Evolutionary conservation across 179 eudicot species (phyloP).

Genomic region (Heliamphora pulchella): DNA sequence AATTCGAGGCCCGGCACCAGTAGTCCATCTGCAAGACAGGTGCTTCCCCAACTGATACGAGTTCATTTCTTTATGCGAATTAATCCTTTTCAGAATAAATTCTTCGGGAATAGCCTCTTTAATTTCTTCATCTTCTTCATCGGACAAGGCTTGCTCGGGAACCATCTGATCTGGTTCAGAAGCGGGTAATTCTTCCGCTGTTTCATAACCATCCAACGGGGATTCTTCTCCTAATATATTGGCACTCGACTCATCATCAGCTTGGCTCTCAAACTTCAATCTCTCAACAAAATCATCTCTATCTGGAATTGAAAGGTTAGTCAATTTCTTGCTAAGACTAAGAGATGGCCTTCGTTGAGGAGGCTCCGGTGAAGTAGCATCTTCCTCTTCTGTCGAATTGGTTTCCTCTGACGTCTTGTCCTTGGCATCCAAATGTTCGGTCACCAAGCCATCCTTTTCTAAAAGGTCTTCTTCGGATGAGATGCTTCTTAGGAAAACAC

Average conservation of each 20-base stretch:
- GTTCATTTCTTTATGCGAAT: conserved; percentile 59
- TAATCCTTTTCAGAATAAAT: conserved; percentile 56
- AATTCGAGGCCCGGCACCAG: conserved; percentile 93
- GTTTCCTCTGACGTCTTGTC: conserved; percentile 17
- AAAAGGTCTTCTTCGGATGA: conserved; percentile 61
- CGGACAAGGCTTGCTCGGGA: conserved; percentile 15
- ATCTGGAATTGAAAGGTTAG: conserved; percentile 45
- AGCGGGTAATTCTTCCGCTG: conserved; percentile 23
- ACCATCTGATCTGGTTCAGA: conserved; percentile 5
- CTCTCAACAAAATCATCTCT: conserved; percentile 32
- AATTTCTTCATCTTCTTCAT: conserved; percentile 24
- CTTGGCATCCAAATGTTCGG: conserved; percentile 23
- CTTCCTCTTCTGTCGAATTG: conserved; percentile 20
- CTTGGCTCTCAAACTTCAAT: conserved; percentile 30
- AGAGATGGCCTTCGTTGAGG: conserved; percentile 16
- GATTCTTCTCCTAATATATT: conserved; percentile 15
- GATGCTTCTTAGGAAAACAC: conserved; percentile 43
- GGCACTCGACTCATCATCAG: conserved; percentile 13
- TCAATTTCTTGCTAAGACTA: conserved; percentile 27
- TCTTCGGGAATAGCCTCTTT: conserved; percentile 45
- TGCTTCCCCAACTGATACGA: conserved; percentile 85
- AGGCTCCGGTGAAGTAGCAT: conserved; percentile 18
- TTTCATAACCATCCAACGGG: conserved; percentile 25
- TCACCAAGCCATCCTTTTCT: conserved; percentile 26
- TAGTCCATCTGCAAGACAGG: conserved; percentile 79